Evolutionary conservation across 192 early-diverging fungal genomes (phyloP), one percentile per base, ranked within the genome.

Genomic region (Diversispora epigaea): DNA sequence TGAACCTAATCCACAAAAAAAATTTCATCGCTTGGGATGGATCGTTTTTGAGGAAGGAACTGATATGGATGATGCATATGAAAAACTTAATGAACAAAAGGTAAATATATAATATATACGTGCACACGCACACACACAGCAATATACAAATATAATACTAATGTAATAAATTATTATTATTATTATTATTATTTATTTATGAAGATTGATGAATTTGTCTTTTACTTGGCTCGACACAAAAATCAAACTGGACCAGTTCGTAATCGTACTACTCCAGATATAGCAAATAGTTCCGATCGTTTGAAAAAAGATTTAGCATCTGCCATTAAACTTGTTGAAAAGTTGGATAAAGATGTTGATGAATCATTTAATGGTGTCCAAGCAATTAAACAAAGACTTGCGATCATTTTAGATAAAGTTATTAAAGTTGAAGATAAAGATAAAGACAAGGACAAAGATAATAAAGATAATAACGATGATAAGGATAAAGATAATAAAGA

Each of bases 21-120:
- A 93, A 73, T 92, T 92, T 80, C 87, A 92, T 79, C 91, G 97
- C 15, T 86, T 95, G 71, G 97, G 95, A 11, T 98, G 97, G 97
- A 90, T 95, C 74, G 87, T 90, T 22, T 97, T 98, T 76, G 86
- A 91, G 62, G 83, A 92, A 39, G 94, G 90, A 21, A 92, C 93
- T n/a, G 91, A 97, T 77, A 85, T 97, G 80, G 87, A 90, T 12
- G 83, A 80, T 54, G 91, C 91, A 21, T 78, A 89, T 76, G 84
- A 87, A 22, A 78, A 81, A 47, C 80, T 94, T 63, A 84, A 93
- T 73, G 83, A 86, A 72, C 78, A 80, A 54, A 84, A 82, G 4
- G 81, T 81, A 41, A 43, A 19, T n/a, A n/a, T n/a, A 19, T 21
- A 22, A n/a, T 32, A 40, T 41, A 65, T 72, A 0, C 55, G 39